A percentile compares a stretch with the other conserved stretches of the same genome.
phyloP scores from a whole-genome alignment of 352 stramenopile genomes.

The Blastocystis hominis region DNA sequence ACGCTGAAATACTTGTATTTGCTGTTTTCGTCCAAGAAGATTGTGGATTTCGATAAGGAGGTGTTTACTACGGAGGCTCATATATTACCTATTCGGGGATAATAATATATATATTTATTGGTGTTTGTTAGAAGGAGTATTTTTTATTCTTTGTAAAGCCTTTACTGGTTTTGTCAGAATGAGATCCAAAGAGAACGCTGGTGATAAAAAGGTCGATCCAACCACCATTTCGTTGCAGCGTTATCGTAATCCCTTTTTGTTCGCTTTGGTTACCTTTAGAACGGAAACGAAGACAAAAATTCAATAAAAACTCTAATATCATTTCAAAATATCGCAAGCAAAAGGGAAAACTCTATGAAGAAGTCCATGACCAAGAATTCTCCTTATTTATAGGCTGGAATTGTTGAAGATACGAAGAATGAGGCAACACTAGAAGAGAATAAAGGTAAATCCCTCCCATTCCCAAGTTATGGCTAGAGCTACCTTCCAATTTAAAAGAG shows the following conservation, averaged over 20 bases:
- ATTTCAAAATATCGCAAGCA: conserved; percentile 42
- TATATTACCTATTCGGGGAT: conserved; percentile 27
- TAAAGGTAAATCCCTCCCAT: not conserved
- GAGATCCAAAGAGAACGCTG: not conserved
- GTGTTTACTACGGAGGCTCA: conserved; percentile 46
- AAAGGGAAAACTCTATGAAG: conserved; percentile 25
- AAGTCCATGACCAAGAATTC: not conserved
- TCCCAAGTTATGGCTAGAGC: too few relatives aligned
- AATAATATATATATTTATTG: not conserved
- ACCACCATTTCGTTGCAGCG: conserved; percentile 7
- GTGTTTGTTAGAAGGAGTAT: conserved; percentile 13
- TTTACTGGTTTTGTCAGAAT: not conserved
- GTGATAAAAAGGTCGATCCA: conserved; percentile 7
- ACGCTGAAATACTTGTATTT: conserved; percentile 55
- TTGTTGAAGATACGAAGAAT: not conserved
- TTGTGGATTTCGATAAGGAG: conserved; percentile 55
- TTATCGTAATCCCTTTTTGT: not conserved
- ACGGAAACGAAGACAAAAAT: conserved; percentile 4
- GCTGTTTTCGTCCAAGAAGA: conserved; percentile 1
- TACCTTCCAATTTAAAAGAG: not conserved
- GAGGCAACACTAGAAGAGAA: not conserved
- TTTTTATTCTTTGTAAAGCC: not conserved
- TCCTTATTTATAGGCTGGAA: conserved; percentile 2
- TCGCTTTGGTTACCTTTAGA: not conserved
- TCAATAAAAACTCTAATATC: conserved; percentile 45